These are phyloP conservation scores for Bacterosira constricta DNA, from an alignment of 108 stramenopile genomes.

Conservation along the genomic window DNA sequence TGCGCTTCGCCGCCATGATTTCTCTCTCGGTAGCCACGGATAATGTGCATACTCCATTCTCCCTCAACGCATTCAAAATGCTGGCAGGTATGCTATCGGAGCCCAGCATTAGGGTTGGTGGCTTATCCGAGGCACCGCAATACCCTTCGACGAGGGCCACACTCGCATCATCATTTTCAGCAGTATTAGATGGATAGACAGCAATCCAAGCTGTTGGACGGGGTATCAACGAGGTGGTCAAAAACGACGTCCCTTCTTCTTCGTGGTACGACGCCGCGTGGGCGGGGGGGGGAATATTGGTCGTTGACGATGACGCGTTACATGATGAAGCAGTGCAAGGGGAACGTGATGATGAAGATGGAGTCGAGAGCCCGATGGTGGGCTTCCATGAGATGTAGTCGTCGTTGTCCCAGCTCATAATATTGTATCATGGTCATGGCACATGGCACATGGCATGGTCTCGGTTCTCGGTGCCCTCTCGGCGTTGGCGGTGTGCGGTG, in stretches of 20 bases:
- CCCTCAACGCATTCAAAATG: slow-evolving; percentile 8
- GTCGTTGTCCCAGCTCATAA: background rate
- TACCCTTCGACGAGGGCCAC: slow-evolving; percentile 31
- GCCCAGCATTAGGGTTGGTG: slow-evolving; percentile 21
- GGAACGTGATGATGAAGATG: background rate
- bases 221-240: background rate
- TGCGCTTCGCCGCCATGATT: background rate
- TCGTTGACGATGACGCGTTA: background rate
- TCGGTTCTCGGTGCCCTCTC: too few species aligned
- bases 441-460: too few species aligned
- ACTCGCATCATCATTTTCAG: background rate
- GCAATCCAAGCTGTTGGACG: slow-evolving; percentile 25
- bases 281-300: background rate
- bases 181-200: background rate
- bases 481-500: background rate
- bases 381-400: background rate
- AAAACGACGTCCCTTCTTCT: background rate
- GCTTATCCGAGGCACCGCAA: slow-evolving; percentile 25
- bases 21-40: slow-evolving; percentile 28
- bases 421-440: too few species aligned
- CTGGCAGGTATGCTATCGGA: slow-evolving; percentile 13
- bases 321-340: background rate
- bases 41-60: slow-evolving; percentile 13
- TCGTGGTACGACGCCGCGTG: background rate
- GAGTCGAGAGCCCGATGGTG: background rate